These are phyloP conservation scores for Globisporangium canariense DNA, from an alignment of 352 stramenopile genomes.

Conservation along the genomic window DNA sequence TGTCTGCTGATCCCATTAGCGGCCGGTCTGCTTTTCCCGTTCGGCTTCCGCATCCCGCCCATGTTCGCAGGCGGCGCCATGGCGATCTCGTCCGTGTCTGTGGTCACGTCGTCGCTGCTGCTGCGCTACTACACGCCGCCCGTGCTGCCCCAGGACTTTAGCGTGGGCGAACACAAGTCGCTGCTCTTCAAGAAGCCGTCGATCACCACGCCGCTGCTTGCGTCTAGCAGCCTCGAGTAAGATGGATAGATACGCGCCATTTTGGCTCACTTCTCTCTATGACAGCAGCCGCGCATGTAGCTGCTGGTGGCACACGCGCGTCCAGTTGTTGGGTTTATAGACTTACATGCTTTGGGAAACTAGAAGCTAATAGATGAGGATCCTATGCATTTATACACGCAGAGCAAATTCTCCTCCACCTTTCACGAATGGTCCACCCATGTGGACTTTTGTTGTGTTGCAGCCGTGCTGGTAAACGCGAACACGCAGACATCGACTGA, in stretches of 20 bases:
- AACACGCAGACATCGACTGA: too few species aligned
- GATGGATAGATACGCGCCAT: background rate
- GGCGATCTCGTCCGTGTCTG: constrained; percentile 95
- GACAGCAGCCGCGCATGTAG: background rate
- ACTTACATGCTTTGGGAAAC: background rate
- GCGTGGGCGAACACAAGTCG: constrained; percentile 66
- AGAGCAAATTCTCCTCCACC: background rate
- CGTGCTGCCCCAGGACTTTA: constrained; percentile 51
- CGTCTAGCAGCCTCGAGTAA: constrained; percentile 61
- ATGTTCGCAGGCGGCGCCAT: constrained; percentile 96
- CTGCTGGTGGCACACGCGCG: background rate
- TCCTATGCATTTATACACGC: background rate
- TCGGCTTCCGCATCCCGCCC: constrained; percentile 92
- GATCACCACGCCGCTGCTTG: constrained; percentile 65
- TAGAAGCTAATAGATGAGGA: constrained; percentile 1
- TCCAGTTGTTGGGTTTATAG: background rate
- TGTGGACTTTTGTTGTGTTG: background rate
- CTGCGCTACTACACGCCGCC: constrained; percentile 91
- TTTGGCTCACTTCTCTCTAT: background rate
- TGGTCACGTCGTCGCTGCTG: constrained; percentile 93
- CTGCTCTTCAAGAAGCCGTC: constrained; percentile 82
- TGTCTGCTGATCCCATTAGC: constrained; percentile 95
- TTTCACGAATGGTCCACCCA: background rate
- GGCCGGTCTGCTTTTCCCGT: constrained; percentile 95
- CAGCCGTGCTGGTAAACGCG: too few species aligned